Conservation (phyloP, 805 yeast species). For the Hyphopichia homilentoma region DNA sequence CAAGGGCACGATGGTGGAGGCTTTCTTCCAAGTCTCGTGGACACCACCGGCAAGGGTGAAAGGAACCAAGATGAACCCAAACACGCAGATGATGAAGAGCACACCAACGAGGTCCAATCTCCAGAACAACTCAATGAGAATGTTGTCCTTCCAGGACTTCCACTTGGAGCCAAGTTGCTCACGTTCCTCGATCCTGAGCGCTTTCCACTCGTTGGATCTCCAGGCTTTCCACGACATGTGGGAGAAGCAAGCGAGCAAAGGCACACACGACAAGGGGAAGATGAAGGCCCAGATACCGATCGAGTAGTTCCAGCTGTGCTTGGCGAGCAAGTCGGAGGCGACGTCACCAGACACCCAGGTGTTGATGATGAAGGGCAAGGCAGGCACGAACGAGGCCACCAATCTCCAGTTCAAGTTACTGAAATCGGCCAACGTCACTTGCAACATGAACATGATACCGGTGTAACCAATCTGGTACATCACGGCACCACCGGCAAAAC, state of each 20-base stretch:
- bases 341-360: conserved; percentile 75
- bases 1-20: conserved; percentile 62
- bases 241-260: conserved; percentile 48
- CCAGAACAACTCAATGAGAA: conserved; percentile 50
- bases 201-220: conserved; percentile 48
- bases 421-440: conserved; percentile 61
- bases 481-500: conserved; percentile 65
- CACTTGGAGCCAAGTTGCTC: conserved; percentile 16
- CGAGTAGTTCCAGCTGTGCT: conserved; percentile 63
- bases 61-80: conserved; percentile 69
- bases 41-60: conserved; percentile 73
- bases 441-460: conserved; percentile 55
- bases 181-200: conserved; percentile 36
- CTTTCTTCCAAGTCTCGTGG: conserved; percentile 51
- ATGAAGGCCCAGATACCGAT: conserved; percentile 80
- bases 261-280: conserved; percentile 63
- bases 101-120: conserved; percentile 64
- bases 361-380: conserved; percentile 70
- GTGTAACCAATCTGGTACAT: conserved; percentile 50
- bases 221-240: conserved; percentile 57
- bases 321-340: conserved; percentile 31
- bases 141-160: conserved; percentile 23
- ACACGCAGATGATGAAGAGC: conserved; percentile 47
- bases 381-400: conserved; percentile 59
- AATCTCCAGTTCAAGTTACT: conserved; percentile 72